A percentile compares a stretch with the other conserved stretches of the same genome.
phyloP scores from a whole-genome alignment of 2,329 filamentous ascomycete species.

The Colletotrichum cordylinicola region DNA sequence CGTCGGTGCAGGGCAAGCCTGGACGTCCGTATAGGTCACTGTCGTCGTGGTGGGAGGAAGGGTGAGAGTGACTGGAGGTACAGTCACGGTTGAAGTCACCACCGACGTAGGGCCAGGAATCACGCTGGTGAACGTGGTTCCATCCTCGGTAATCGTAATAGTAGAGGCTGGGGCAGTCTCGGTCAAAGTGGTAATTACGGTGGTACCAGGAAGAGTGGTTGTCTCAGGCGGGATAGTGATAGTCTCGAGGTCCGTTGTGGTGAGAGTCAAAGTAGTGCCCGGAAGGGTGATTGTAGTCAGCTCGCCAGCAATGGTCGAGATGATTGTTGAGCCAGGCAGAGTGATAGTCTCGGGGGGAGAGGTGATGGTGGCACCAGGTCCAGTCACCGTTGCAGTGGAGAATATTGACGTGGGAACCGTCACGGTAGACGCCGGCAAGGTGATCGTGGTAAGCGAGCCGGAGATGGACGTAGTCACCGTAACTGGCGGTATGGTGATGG shows the following conservation, averaged over 20 bases:
- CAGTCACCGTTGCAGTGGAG: slow-evolving; percentile 31
- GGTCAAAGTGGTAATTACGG: slow-evolving; percentile 37
- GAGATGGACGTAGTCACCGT: slow-evolving; percentile 29
- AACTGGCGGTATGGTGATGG: neutral
- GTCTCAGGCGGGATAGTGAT: slow-evolving; percentile 25
- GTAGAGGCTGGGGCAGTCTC: slow-evolving; percentile 32
- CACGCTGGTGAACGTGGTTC: slow-evolving; percentile 31
- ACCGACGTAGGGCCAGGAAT: slow-evolving; percentile 27
- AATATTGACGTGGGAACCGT: slow-evolving; percentile 24
- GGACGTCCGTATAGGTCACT: slow-evolving; percentile 30
- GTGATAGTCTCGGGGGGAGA: slow-evolving; percentile 20
- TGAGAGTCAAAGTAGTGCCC: slow-evolving; percentile 12
- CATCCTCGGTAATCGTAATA: slow-evolving; percentile 34
- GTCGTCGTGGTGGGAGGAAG: slow-evolving; percentile 33
- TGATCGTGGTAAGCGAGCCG: slow-evolving; percentile 11
- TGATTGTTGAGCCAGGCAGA: slow-evolving; percentile 29
- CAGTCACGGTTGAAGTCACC: slow-evolving; percentile 25
- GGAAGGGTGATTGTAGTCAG: slow-evolving; percentile 18
- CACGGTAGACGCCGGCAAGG: slow-evolving; percentile 8
- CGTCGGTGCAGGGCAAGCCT: slow-evolving; percentile 50
- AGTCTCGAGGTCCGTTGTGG: neutral
- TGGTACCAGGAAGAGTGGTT: slow-evolving; percentile 30
- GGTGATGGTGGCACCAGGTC: slow-evolving; percentile 34
- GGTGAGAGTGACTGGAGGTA: slow-evolving; percentile 31
- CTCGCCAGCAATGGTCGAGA: slow-evolving; percentile 29